These are phyloP conservation scores for Fagopyrum tataricum DNA, from an alignment of 148 eudicot genomes.

Conservation along the genomic window DNA sequence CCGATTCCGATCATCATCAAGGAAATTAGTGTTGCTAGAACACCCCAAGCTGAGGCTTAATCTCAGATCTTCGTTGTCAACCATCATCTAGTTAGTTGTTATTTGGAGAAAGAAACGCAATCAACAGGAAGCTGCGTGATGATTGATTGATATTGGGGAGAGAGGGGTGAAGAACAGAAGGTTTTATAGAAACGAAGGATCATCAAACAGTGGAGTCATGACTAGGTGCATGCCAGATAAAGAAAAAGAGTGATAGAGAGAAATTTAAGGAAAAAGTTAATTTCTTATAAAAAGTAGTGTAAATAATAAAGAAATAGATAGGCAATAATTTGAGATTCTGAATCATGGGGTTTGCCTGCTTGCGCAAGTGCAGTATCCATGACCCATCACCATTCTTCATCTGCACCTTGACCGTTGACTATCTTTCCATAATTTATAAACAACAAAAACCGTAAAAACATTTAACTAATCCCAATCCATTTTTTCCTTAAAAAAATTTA, in stretches of 20 bases:
- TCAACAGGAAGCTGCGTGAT: neutral
- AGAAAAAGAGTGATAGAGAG: neutral
- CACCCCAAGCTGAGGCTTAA: constrained; percentile 6
- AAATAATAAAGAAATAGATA: neutral
- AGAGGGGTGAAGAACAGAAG: neutral
- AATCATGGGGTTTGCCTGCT: neutral
- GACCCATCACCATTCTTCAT: constrained; percentile 2
- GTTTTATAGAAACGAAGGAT: neutral
- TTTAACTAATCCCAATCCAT: no score
- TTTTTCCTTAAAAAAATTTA: no score
- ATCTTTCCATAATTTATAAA: neutral
- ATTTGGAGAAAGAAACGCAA: no score
- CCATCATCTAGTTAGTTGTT: neutral
- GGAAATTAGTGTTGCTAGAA: neutral
- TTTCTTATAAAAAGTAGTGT: neutral
- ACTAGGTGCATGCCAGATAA: constrained; percentile 4
- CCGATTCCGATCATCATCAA: neutral
- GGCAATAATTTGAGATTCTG: neutral
- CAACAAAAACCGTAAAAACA: no score
- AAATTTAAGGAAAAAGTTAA: neutral
- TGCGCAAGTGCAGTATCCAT: constrained; percentile 6
- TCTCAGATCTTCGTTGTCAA: constrained; percentile 3
- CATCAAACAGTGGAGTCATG: constrained; percentile 6
- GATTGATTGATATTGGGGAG: neutral
- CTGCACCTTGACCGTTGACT: constrained; percentile 6